phyloP scores from a whole-genome alignment of 1,139 yeast genomes.

The Eremothecium sinecaudum region DNA sequence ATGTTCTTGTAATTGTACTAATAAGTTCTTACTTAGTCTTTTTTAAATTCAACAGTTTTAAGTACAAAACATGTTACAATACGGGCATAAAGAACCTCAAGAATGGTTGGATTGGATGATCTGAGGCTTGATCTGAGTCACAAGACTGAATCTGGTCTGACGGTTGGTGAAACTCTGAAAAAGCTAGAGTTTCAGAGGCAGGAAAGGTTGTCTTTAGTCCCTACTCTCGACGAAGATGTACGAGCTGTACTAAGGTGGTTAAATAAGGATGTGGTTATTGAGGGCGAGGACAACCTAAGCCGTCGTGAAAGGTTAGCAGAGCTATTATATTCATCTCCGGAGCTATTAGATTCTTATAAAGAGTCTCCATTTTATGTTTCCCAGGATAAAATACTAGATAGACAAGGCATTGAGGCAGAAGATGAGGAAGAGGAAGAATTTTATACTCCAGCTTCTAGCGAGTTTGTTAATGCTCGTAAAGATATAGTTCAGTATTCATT shows the following conservation, averaged over 20 bases:
- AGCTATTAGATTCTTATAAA: constrained; percentile 17
- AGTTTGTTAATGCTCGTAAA: constrained; percentile 47
- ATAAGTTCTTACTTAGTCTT: not conserved
- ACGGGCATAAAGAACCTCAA: not conserved
- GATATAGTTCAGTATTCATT: constrained; percentile 46
- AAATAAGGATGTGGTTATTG: constrained; percentile 50
- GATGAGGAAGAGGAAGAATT: constrained; percentile 66
- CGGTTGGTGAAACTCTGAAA: constrained; percentile 24
- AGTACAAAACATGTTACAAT: no score
- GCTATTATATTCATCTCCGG: constrained; percentile 29
- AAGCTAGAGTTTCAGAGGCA: constrained; percentile 23
- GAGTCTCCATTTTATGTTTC: constrained; percentile 18
- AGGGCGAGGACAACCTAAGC: constrained; percentile 53
- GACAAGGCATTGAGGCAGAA: no score
- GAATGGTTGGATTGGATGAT: constrained; percentile 9
- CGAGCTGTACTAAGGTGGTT: constrained; percentile 38
- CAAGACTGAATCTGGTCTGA: constrained; percentile 15
- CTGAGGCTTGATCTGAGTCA: constrained; percentile 16
- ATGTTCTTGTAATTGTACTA: not conserved
- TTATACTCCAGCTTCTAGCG: constrained; percentile 67
- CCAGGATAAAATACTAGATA: constrained; percentile 30
- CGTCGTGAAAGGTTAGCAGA: constrained; percentile 50
- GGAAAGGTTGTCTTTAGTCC: constrained; percentile 34
- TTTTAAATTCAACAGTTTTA: no score
- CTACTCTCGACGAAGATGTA: constrained; percentile 59